Evolutionary conservation across 2,329 filamentous ascomycete species (phyloP), one percentile per base, ranked within the genome.

Genomic region (Keithomyces neogunnii): DNA sequence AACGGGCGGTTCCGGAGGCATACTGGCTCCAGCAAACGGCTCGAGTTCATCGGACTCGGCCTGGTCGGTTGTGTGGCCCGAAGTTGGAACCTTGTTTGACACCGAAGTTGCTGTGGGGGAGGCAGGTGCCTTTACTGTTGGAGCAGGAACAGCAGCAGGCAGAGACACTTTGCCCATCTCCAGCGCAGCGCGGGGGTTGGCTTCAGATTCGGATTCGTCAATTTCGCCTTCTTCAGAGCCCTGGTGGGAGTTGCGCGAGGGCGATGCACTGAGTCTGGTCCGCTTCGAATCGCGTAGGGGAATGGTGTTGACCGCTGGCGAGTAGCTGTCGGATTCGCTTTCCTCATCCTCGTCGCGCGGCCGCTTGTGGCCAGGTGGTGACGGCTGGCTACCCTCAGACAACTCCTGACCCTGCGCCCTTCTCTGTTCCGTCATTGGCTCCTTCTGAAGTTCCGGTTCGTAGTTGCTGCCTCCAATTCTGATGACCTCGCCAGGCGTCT

Each of bases 151-250:
- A 13, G 10, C 31, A 9, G n/a, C 42, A 19, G 5, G 13, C 26
- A 29, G 13, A 13, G 10, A 26, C 13, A n/a, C 38, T 48, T 47
- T 54, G 45, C 49, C 52, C 30, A n/a, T 38, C 36, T 54, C 52
- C 19, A 54, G 42, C 28, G 46, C 52, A 44, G 46, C 46, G 32
- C 52, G 49, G n/a, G 52, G 52, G 31, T 54, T 54, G 4, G 38
- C 4, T 9, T 51, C 52, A 28, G 40, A 49, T 9, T 51, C 51
- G 8, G 51, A 57, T 39, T 65, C 62, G 29, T 63, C 63, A 47
- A 66, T 59, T 56, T 70, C 64, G 28, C 66, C 66, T 51, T 69
- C 67, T 49, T 70, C 66, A 19, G 60, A 59, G 47, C 55, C 57
- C 13, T 53, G 51, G 26, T 51, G 39, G 36, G 36, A 31, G 44